Evolutionary conservation across 257 asterid species (phyloP).

Genomic region (Avicennia marina): DNA sequence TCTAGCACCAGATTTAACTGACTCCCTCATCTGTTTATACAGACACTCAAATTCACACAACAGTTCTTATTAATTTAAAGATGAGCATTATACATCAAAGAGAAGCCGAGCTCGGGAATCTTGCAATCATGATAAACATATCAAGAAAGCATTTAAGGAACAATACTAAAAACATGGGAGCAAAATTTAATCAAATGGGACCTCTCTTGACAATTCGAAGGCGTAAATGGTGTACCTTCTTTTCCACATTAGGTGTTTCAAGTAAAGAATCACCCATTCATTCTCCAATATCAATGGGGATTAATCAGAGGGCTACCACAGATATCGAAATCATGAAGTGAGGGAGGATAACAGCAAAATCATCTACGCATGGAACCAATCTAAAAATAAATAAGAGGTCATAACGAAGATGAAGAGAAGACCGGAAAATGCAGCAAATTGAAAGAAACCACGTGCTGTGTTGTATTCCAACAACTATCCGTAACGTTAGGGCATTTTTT

Average conservation of each 20-base stretch:
- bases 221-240: background rate
- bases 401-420: background rate
- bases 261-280: too few species aligned
- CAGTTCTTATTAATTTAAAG: constrained; percentile 11
- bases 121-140: background rate
- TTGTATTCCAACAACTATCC: background rate
- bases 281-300: too few species aligned
- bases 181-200: background rate
- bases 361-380: too few species aligned
- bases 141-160: too few species aligned
- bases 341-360: too few species aligned
- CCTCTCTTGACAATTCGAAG: background rate
- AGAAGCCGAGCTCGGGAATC: background rate
- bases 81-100: constrained; percentile 17
- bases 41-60: constrained; percentile 16
- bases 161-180: background rate
- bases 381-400: background rate
- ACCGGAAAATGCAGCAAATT: background rate
- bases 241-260: background rate
- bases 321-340: too few species aligned
- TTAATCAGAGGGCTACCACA: background rate
- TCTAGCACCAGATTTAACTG: constrained; percentile 40
- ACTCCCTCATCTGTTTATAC: constrained; percentile 70
- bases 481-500: background rate
- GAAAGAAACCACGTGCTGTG: background rate